Percentiles rank a stretch among this genome's conserved stretches.
Conservation (phyloP, 176 grass and related monocot species). For the Avena sativa region DNA sequence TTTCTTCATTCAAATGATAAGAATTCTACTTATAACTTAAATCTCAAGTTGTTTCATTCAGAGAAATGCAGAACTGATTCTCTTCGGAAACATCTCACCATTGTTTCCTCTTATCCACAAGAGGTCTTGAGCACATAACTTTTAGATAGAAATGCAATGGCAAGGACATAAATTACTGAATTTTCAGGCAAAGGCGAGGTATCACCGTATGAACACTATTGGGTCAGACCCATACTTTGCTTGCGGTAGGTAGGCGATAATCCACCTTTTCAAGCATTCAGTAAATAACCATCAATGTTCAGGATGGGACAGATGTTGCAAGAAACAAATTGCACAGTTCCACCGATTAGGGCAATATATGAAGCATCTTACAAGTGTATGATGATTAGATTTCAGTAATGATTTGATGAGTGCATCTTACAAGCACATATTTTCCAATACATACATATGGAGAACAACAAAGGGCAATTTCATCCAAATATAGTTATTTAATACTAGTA, state of each 20-base stretch:
- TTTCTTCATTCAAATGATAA: conserved; percentile 27
- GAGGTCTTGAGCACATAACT: background rate
- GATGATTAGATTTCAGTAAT: conserved; percentile 11
- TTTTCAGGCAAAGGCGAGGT: conserved; percentile 1
- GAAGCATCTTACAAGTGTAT: background rate
- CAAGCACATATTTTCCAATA: conserved; percentile 20
- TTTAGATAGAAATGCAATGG: background rate
- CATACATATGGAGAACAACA: background rate
- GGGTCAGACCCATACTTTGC: background rate
- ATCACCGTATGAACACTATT: background rate
- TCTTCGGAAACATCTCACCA: background rate
- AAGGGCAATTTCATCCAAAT: background rate
- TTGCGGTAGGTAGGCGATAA: background rate
- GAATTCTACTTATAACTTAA: background rate
- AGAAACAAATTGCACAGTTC: conserved; percentile 14
- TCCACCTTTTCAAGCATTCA: background rate
- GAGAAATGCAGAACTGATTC: conserved; percentile 3
- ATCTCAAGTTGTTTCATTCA: background rate
- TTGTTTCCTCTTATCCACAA: background rate
- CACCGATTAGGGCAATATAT: background rate
- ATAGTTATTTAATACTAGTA: conserved; percentile 22
- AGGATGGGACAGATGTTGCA: background rate
- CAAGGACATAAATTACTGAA: background rate
- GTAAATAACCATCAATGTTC: background rate
- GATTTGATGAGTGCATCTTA: conserved; percentile 18